These are phyloP conservation scores for Torrubiellomyces zombiae DNA, from an alignment of 2,329 filamentous ascomycete genomes.

Conservation along the genomic window DNA sequence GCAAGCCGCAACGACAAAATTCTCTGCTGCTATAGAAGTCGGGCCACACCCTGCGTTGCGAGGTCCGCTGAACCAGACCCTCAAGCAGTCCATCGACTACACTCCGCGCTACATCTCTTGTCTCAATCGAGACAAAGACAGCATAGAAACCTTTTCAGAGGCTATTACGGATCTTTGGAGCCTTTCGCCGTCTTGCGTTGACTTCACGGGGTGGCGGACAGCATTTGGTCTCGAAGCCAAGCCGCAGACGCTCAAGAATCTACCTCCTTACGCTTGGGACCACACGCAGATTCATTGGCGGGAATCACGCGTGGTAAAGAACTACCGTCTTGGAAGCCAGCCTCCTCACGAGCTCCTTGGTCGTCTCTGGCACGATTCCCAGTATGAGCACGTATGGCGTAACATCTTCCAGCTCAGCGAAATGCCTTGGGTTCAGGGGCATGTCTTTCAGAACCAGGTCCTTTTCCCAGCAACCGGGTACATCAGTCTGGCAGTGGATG, in stretches of 20 bases:
- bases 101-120: background rate
- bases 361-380: background rate
- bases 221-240: no score
- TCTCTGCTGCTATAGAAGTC: slow-evolving; percentile 19
- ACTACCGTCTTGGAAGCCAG: no score
- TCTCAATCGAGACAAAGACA: slow-evolving; percentile 11
- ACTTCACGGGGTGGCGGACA: slow-evolving; percentile 4
- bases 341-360: no score
- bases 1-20: background rate
- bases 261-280: slow-evolving; percentile 1
- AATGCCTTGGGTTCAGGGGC: background rate
- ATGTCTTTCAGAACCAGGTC: background rate
- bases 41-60: slow-evolving; percentile 30
- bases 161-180: background rate
- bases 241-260: no score
- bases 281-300: background rate
- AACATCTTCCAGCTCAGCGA: background rate
- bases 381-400: background rate
- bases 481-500: background rate
- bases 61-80: slow-evolving; percentile 29
- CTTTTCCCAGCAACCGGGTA: background rate
- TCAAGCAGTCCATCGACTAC: slow-evolving; percentile 5
- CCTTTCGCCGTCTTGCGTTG: background rate
- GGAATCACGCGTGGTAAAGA: slow-evolving; percentile 9
- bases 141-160: no score